Base-by-base conservation (phyloP, 2,329 filamentous ascomycete species). In the Nannizziopsis arthrosporioides region DNA sequence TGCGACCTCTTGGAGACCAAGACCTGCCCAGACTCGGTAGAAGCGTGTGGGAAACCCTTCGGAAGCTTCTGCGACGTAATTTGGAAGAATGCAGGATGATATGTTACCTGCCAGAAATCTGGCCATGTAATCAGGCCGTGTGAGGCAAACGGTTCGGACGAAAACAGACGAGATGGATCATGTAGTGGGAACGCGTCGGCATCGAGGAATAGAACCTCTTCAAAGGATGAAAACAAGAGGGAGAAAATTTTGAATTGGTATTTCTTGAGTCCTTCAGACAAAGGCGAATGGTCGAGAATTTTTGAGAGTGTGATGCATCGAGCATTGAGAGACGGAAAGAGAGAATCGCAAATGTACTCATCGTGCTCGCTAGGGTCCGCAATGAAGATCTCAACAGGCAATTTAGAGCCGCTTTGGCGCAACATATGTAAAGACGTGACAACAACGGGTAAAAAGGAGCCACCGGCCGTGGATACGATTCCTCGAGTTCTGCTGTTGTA, bases 211-310 rank as follows among this genome's bases (percentile, higher is more conserved):
- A 80, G 65, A 9, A 77, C 68, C 46, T 78, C 69, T 56, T 78
- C 73, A 53, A 78, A 80, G 3, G 74, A 73, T 1, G 76, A 78
- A 52, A 78, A 73, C 2, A 80, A 63, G 14, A 80, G 70, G 3
- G 76, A 67, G 53, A 78, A 72, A 34, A 73, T 67, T 58, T 80
- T 79, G 63, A 73, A 72, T 56, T 80, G 76, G 52, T 75, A 78
- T 44, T 56, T 58, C 48, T 78, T 72, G 8, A 82, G 81, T 1
- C 82, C 82, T 47, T 81, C 71, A 11, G 71, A 68, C 51, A 52
- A 37, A 4, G 50, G 50, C 3, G 52, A 53, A 35, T 46, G 44
- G 56, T 69, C 77, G 46, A 68, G 63, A 37, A 56, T 52, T 9
- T 55, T 49, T 37, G 48, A 47, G 32, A 57, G 42, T 32, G 53